Conservation (phyloP, 2,329 filamentous ascomycete genomes). For the Fusarium nelsonii region DNA sequence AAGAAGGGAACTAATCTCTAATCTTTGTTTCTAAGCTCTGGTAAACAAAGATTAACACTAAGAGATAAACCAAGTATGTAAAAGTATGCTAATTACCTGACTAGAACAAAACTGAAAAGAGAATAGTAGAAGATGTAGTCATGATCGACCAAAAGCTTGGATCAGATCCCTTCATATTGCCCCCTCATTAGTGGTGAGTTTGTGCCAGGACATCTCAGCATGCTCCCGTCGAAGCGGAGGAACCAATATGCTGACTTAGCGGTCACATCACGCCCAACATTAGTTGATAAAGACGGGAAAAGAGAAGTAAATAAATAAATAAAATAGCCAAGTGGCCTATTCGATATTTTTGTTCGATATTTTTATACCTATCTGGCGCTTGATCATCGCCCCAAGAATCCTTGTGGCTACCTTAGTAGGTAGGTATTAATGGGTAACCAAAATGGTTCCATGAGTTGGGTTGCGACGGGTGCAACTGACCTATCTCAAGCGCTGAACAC, state of each 20-base stretch:
- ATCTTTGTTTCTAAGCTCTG: no score
- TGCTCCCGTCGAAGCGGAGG: conserved; percentile 66
- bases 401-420: background rate
- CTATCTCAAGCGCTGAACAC: background rate
- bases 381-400: conserved; percentile 13
- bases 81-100: conserved; percentile 1
- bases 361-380: background rate
- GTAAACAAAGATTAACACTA: background rate
- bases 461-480: no score
- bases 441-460: background rate
- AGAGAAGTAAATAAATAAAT: conserved; percentile 35
- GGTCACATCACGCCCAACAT: conserved; percentile 80
- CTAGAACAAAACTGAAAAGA: conserved; percentile 8
- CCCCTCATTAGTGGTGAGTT: conserved; percentile 71
- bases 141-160: conserved; percentile 60
- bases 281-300: conserved; percentile 75
- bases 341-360: conserved; percentile 4
- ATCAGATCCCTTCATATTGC: conserved; percentile 76
- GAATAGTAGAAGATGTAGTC: background rate
- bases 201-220: conserved; percentile 75
- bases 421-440: background rate
- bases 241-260: conserved; percentile 66
- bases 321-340: background rate
- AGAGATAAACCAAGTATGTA: background rate
- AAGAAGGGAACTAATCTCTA: background rate